Percentiles rank a stretch among this genome's conserved stretches.
Conservation (phyloP, 73 alveolate species). For the Uronychia binucleata region DNA sequence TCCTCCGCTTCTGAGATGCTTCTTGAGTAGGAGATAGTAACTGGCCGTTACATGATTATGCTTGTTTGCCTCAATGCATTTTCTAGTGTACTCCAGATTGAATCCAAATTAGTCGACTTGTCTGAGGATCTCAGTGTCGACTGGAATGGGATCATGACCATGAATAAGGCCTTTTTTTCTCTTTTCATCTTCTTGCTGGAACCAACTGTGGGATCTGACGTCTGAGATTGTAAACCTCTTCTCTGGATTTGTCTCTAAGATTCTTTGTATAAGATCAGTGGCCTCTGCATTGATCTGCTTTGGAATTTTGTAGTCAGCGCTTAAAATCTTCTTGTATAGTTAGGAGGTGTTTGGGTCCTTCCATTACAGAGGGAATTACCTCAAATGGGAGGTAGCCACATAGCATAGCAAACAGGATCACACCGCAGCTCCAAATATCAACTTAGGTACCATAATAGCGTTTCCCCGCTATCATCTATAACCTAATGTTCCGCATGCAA, state of each 20-base stretch:
- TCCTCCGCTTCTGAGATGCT: constrained; percentile 53
- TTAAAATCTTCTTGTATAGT: constrained; percentile 79
- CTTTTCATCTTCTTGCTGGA: no score
- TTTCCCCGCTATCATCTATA: constrained; percentile 52
- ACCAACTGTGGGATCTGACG: not conserved
- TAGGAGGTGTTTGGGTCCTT: no score
- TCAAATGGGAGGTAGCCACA: constrained; percentile 93
- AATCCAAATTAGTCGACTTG: constrained; percentile 38
- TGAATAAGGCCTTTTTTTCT: constrained; percentile 59
- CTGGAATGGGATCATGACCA: constrained; percentile 62
- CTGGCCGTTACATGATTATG: constrained; percentile 80
- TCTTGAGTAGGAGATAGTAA: constrained; percentile 70
- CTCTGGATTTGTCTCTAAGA: constrained; percentile 70
- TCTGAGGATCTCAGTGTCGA: constrained; percentile 48
- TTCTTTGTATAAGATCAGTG: constrained; percentile 71
- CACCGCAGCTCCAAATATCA: constrained; percentile 73
- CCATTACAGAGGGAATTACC: no score
- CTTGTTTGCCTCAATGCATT: constrained; percentile 68
- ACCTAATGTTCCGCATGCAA: no score
- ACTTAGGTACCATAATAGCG: constrained; percentile 2
- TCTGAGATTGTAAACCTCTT: not conserved
- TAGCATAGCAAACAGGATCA: constrained; percentile 84
- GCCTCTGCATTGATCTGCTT: constrained; percentile 66
- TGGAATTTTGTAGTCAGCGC: not conserved
- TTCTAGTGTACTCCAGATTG: constrained; percentile 57